Percentiles rank a stretch among this genome's conserved stretches.
phyloP scores from a whole-genome alignment of 1,284 basidiomycete species.

The Cryptococcus depauperatus region DNA sequence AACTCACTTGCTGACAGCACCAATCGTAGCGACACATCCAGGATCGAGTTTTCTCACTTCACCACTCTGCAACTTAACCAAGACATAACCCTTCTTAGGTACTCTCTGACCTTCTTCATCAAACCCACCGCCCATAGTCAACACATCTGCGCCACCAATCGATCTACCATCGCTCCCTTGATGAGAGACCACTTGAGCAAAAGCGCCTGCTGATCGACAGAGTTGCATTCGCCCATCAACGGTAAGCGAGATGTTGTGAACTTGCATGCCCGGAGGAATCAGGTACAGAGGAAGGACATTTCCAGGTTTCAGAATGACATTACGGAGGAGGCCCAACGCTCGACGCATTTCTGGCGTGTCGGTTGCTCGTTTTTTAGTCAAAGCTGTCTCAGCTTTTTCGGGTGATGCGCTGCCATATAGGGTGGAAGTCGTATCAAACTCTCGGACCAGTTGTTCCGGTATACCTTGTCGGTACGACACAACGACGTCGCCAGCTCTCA shows the following conservation, averaged over 20 bases:
- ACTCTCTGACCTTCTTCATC: slow-evolving; percentile 21
- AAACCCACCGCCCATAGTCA: slow-evolving; percentile 30
- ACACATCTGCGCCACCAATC: slow-evolving; percentile 34
- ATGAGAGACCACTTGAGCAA: slow-evolving; percentile 71
- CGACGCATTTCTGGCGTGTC: slow-evolving; percentile 25
- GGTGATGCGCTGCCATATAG: slow-evolving; percentile 29
- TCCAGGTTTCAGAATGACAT: slow-evolving; percentile 77
- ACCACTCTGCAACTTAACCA: slow-evolving; percentile 82
- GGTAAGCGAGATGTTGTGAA: slow-evolving; percentile 76
- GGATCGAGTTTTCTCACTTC: slow-evolving; percentile 81
- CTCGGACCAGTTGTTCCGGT: slow-evolving; percentile 64
- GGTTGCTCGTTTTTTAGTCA: slow-evolving; percentile 8
- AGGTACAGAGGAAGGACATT: slow-evolving; percentile 88
- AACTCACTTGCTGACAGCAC: slow-evolving; percentile 73
- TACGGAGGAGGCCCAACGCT: slow-evolving; percentile 77
- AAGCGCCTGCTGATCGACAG: slow-evolving; percentile 82
- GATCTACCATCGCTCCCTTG: slow-evolving; percentile 46
- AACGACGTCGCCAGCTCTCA: slow-evolving; percentile 80
- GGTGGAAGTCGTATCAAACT: slow-evolving; percentile 45
- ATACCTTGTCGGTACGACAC: slow-evolving; percentile 79
- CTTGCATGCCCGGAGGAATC: slow-evolving; percentile 83
- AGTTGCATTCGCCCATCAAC: slow-evolving; percentile 72
- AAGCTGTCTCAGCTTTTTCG: background rate
- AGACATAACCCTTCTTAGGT: slow-evolving; percentile 43
- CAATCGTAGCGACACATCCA: slow-evolving; percentile 80